A percentile compares a stretch with the other conserved stretches of the same genome.
Evolutionary conservation across 352 stramenopile genomes (phyloP).

Genomic region (Globisporangium yorkense): DNA sequence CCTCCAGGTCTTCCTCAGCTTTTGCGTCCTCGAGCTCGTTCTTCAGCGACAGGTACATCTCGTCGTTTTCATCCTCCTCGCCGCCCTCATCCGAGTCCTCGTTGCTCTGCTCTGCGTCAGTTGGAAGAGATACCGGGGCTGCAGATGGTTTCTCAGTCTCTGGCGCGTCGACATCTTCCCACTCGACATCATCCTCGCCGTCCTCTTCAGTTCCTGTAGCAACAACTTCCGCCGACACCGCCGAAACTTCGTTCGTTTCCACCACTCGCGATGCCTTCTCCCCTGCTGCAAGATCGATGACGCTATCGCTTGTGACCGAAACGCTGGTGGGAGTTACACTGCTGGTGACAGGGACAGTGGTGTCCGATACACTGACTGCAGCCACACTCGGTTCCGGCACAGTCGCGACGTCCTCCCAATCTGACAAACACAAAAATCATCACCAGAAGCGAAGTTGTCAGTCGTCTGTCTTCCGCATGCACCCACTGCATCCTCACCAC

Average conservation of each 20-base stretch:
- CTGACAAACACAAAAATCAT: slow-evolving; percentile 3
- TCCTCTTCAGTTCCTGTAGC: neutral
- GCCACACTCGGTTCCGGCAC: neutral
- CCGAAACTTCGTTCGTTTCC: neutral
- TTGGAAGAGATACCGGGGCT: too few species aligned
- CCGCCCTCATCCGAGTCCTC: slow-evolving; percentile 11
- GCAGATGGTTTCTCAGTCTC: neutral
- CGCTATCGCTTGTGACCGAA: neutral
- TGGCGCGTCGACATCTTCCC: slow-evolving; percentile 32
- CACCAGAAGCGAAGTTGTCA: neutral
- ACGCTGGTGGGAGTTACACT: neutral
- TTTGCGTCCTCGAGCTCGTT: slow-evolving; percentile 69
- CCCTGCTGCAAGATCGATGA: neutral
- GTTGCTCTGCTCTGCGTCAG: neutral
- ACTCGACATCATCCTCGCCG: slow-evolving; percentile 39
- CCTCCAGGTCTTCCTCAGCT: slow-evolving; percentile 53
- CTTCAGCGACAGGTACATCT: slow-evolving; percentile 53
- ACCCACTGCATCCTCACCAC: neutral
- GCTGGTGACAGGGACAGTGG: neutral
- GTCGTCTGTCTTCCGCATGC: too few species aligned
- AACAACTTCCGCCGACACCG: too few species aligned
- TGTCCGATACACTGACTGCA: neutral
- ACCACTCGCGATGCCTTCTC: slow-evolving; percentile 1
- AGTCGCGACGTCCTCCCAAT: slow-evolving; percentile 26
- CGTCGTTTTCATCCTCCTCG: slow-evolving; percentile 20